Evolutionary conservation across 192 early-diverging fungal genomes (phyloP), one percentile per base, ranked within the genome.

Genomic region (Phycomyces nitens): DNA sequence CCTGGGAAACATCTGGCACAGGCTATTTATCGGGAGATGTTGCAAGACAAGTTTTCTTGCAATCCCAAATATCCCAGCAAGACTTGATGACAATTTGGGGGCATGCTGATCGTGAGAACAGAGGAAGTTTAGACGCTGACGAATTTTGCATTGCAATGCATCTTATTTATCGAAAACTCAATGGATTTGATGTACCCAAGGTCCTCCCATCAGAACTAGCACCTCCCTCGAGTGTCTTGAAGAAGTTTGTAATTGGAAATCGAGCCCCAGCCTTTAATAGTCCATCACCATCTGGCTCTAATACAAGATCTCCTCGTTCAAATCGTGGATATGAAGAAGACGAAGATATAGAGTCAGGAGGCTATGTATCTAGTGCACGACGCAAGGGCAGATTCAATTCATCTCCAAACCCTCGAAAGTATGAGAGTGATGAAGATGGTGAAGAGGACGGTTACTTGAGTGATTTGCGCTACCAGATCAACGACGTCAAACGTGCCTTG

Each of bases 111-210:
- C 84, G 83, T 8, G 86, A 92, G 58, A 86, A 88, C 50, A 76
- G 80, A 54, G 96, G 94, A 60, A 94, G 93, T 60, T 84, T 99
- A 53, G 94, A 97, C 68, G 69, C 83, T 15, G 92, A 96, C 75
- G 96, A 99, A 73, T 99, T 99, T 71, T 88, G 92, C 53, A 89
- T 97, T 12, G 96, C 94, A 18, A 99, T 99, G 96, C 93, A 97
- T 76, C 75, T 99, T 16, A 89, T 97, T 34, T 92, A 95, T 81
- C 73, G 89, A 26, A 95, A 92, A 71, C 79, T 95, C 16, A 89
- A 89, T 39, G 92, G 92, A 7, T 78, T 83, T 39, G 91, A 90
- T 49, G 69, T 99, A 12, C 96, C 96, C 14, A 74, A 77, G 7
- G 73, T 76, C 5, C 70, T 99, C 24, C 94, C 96, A 10, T 72